Base-by-base conservation (phyloP, 2,329 filamentous ascomycete species). In the Penicillium hesseltinei region DNA sequence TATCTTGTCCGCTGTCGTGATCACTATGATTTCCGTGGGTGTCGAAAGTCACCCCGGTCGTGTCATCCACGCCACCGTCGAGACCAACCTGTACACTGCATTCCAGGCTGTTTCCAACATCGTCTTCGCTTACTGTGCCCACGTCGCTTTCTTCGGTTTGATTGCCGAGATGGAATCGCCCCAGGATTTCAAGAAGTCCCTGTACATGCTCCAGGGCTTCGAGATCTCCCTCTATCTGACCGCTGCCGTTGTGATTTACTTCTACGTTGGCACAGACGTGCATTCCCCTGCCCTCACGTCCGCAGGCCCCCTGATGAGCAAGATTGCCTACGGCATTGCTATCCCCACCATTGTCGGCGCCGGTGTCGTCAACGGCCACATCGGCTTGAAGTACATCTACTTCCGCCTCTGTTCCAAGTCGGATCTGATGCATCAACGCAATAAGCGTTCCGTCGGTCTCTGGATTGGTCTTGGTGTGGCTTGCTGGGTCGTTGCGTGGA, bases 261-360 rank as follows among this genome's bases (percentile, higher is more conserved):
- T 82, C 65, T 90, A 82, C 66, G 84, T 84, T 21, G 88, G 88
- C 0, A 74, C 77, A 0, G 72, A 78, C 7, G 87, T 90, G 5
- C 77, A 80, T 0, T 86, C 84, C 1, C 88, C 88, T 0, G 88
- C 88, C 0, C 80, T 91, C 0, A 83, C 84, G 19, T 88, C 87
- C 0, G 83, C 86, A 5, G 79, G 81, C 1, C 71, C 70, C 4
- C 66, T 80, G 0, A 74, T 90, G 59, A 80, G 82, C 46, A 88
- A 88, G 68, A 74, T 88, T 11, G 86, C 87, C 11, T 90, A 84
- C 74, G 87, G 85, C 17, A 77, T 90, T 55, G 88, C 88, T 2
- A 81, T 87, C 9, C 87, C 87, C 9, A 90, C 88, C 5, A 90
- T 90, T 60, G 77, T 90, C 46, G 83, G 90, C 43, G 85, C 87